Percentiles rank a stretch among this genome's conserved stretches.
These are phyloP conservation scores for Debaryomycetaceae sp. DNA, from an alignment of 1,139 yeast species.

Conservation along the genomic window DNA sequence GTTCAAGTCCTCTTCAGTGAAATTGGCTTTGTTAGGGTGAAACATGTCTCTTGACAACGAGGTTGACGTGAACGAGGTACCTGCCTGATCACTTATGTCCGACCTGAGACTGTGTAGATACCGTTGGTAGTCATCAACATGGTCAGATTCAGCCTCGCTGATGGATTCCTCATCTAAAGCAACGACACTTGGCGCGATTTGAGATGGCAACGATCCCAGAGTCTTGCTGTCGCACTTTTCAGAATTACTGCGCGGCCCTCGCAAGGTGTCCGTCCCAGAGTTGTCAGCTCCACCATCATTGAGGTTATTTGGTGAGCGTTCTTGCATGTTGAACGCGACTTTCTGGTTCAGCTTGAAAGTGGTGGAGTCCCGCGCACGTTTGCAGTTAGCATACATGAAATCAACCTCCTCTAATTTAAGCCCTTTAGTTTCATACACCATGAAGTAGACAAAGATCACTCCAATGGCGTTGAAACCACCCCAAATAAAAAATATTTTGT, in stretches of 20 bases:
- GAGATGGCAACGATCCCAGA: constrained; percentile 5
- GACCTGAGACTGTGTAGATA: constrained; percentile 16
- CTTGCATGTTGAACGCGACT: constrained; percentile 6
- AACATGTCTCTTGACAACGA: constrained; percentile 11
- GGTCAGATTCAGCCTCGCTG: constrained; percentile 6
- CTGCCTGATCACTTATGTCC: constrained; percentile 9
- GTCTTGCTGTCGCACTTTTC: constrained; percentile 7
- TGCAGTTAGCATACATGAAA: constrained; percentile 41
- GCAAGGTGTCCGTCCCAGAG: constrained; percentile 1
- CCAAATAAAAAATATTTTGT: constrained; percentile 71
- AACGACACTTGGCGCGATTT: no score
- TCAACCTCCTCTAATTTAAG: constrained; percentile 53
- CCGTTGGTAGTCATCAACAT: constrained; percentile 17
- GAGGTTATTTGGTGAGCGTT: constrained; percentile 4
- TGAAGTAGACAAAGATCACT: constrained; percentile 58
- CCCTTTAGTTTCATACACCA: constrained; percentile 73
- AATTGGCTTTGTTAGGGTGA: constrained; percentile 7
- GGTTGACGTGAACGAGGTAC: constrained; percentile 13
- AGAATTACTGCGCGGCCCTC: constrained; percentile 1
- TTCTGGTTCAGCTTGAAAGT: constrained; percentile 27
- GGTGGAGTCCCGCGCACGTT: constrained; percentile 39
- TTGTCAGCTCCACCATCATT: constrained; percentile 2
- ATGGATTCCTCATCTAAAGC: constrained; percentile 2
- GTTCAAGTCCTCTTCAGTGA: constrained; percentile 12
- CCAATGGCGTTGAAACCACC: constrained; percentile 37